Evolutionary conservation across 1,284 basidiomycete species (phyloP).

Genomic region (Puccinia hordei): DNA sequence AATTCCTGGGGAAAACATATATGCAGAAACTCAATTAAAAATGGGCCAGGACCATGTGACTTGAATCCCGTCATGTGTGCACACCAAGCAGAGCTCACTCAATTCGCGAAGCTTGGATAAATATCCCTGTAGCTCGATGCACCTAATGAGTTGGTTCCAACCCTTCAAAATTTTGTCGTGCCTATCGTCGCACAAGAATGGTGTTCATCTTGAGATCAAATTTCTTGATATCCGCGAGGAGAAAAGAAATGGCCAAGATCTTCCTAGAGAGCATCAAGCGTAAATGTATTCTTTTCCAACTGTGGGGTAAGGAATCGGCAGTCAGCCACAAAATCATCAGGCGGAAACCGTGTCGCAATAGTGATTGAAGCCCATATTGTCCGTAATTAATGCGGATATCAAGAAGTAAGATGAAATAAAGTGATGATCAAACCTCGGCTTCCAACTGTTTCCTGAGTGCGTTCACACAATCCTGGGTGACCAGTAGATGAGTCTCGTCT

Average conservation of each 20-base stretch:
- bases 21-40: too few relatives aligned
- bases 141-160: too few relatives aligned
- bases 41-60: too few relatives aligned
- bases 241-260: neutral
- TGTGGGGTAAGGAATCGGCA: neutral
- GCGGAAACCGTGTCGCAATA: neutral
- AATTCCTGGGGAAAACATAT: too few relatives aligned
- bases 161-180: too few relatives aligned
- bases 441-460: slow-evolving; percentile 56
- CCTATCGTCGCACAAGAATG: too few relatives aligned
- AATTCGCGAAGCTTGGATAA: too few relatives aligned
- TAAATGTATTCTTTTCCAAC: slow-evolving; percentile 50
- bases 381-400: neutral
- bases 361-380: neutral
- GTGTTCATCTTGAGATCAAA: too few relatives aligned
- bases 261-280: slow-evolving; percentile 27
- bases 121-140: too few relatives aligned
- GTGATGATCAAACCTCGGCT: slow-evolving; percentile 54
- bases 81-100: too few relatives aligned
- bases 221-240: too few relatives aligned
- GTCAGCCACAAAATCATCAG: neutral
- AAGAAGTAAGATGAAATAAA: neutral
- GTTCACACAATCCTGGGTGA: slow-evolving; percentile 55
- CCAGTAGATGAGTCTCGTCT: slow-evolving; percentile 59
- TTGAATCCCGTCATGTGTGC: too few relatives aligned